A percentile compares a stretch with the other conserved stretches of the same genome.
phyloP scores from a whole-genome alignment of 208 protist species.

The Leishmania tarentolae region DNA sequence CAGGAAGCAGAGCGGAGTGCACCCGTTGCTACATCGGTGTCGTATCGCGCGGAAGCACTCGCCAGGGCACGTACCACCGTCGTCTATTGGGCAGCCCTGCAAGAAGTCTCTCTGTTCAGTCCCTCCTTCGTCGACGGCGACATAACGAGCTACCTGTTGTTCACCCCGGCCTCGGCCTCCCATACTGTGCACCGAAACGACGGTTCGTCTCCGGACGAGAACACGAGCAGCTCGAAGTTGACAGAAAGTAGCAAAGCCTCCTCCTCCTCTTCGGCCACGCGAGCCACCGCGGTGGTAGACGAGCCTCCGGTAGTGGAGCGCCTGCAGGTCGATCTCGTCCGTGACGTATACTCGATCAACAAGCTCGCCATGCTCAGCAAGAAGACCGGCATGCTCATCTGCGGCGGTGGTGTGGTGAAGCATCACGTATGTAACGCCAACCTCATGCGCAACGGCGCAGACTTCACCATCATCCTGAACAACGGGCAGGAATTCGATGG shows the following conservation, averaged over 20 bases:
- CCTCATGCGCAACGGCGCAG: constrained; percentile 99
- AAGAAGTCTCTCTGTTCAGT: constrained; percentile 82
- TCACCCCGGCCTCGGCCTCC: background rate
- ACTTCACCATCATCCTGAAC: constrained; percentile 98
- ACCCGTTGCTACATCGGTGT: background rate
- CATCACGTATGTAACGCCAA: constrained; percentile 99
- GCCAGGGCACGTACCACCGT: constrained; percentile 59
- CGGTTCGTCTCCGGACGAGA: background rate
- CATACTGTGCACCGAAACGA: background rate
- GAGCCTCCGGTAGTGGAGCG: background rate
- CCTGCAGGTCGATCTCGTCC: constrained; percentile 82
- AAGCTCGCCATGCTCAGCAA: constrained; percentile 92
- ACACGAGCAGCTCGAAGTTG: background rate
- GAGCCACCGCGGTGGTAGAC: background rate
- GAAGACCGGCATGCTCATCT: constrained; percentile 98
- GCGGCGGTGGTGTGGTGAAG: constrained; percentile 98
- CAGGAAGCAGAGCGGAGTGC: background rate
- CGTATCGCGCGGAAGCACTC: constrained; percentile 30
- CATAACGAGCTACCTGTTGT: constrained; percentile 62
- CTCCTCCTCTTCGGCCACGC: background rate
- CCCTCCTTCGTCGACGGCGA: constrained; percentile 85
- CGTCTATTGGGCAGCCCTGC: constrained; percentile 78
- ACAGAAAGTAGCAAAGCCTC: background rate
- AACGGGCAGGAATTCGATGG: constrained; percentile 99
- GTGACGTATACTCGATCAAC: constrained; percentile 98